A percentile compares a stretch with the other conserved stretches of the same genome.
These are phyloP conservation scores for Imleria badia DNA, from an alignment of 768 basidiomycete genomes.

Conservation along the genomic window DNA sequence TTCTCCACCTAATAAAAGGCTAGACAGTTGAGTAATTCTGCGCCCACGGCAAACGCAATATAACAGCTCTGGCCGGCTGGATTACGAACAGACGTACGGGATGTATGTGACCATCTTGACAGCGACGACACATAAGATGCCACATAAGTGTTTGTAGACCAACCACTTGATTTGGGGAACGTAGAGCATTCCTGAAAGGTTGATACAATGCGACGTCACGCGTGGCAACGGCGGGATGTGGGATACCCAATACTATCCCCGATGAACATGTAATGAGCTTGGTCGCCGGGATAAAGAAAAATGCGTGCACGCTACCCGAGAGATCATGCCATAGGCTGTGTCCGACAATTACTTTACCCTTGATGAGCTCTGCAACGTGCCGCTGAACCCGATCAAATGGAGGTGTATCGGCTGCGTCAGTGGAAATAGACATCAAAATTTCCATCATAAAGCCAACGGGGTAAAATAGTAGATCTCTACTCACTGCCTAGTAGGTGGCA, in stretches of 20 bases:
- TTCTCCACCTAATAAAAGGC: conserved; percentile 62
- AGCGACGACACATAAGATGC: conserved; percentile 78
- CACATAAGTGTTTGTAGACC: conserved; percentile 80
- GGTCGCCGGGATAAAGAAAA: background rate
- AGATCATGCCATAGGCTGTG: conserved; percentile 81
- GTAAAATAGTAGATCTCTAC: conserved; percentile 11
- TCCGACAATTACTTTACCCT: conserved; percentile 71
- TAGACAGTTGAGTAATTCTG: conserved; percentile 11
- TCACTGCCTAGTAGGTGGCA: conserved; percentile 41
- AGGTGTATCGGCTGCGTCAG: conserved; percentile 37
- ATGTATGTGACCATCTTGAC: conserved; percentile 69
- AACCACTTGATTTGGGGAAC: conserved; percentile 62
- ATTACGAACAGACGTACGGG: conserved; percentile 51
- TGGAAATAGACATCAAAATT: background rate
- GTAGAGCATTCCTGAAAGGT: conserved; percentile 74
- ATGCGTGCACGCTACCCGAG: conserved; percentile 49
- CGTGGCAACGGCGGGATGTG: conserved; percentile 74
- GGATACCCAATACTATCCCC: conserved; percentile 68
- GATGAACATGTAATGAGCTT: conserved; percentile 16
- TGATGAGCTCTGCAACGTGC: conserved; percentile 61
- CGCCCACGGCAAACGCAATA: conserved; percentile 1
- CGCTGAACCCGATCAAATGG: conserved; percentile 66
- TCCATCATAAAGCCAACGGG: background rate
- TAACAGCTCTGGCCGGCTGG: background rate
- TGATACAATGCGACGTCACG: conserved; percentile 80